Evolutionary conservation across 768 basidiomycete genomes (phyloP).

Genomic region (Hirschioporus abietinus): DNA sequence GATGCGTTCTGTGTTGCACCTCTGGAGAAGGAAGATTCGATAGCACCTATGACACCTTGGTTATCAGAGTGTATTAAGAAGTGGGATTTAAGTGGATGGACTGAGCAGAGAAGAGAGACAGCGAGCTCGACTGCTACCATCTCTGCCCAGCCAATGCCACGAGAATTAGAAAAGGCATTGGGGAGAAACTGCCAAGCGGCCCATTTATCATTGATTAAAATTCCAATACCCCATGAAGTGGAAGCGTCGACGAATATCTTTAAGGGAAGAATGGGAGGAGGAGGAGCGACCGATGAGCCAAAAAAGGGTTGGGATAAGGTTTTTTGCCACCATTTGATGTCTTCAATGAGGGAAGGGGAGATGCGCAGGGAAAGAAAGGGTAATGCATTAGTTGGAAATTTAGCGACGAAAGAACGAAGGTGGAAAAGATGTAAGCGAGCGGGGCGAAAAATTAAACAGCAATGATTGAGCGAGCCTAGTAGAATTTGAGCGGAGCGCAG

Average conservation of each 20-base stretch:
- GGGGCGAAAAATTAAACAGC: constrained; percentile 24
- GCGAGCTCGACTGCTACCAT: constrained; percentile 40
- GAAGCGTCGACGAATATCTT: constrained; percentile 37
- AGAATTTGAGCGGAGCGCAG: background rate
- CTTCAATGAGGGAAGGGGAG: constrained; percentile 12
- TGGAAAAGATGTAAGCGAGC: constrained; percentile 27
- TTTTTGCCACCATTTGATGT: constrained; percentile 26
- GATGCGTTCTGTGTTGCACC: too few species aligned
- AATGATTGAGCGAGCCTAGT: constrained; percentile 25
- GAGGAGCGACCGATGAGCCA: constrained; percentile 11
- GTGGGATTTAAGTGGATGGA: constrained; percentile 18
- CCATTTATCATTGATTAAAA: constrained; percentile 30
- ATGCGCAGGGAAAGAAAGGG: constrained; percentile 12
- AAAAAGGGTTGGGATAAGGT: constrained; percentile 8
- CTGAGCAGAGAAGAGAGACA: constrained; percentile 25
- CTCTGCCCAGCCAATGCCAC: constrained; percentile 41
- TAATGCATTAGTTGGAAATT: background rate
- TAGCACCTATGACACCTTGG: too few species aligned
- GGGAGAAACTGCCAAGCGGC: constrained; percentile 32
- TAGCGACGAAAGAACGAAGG: constrained; percentile 21
- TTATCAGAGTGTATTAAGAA: constrained; percentile 37
- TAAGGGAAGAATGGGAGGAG: constrained; percentile 17
- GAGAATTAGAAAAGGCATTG: constrained; percentile 24
- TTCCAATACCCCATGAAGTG: constrained; percentile 35
- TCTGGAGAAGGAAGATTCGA: too few species aligned